A percentile compares a stretch with the other conserved stretches of the same genome.
Conservation (phyloP, 768 basidiomycete species). For the Termitomyces sp. region DNA sequence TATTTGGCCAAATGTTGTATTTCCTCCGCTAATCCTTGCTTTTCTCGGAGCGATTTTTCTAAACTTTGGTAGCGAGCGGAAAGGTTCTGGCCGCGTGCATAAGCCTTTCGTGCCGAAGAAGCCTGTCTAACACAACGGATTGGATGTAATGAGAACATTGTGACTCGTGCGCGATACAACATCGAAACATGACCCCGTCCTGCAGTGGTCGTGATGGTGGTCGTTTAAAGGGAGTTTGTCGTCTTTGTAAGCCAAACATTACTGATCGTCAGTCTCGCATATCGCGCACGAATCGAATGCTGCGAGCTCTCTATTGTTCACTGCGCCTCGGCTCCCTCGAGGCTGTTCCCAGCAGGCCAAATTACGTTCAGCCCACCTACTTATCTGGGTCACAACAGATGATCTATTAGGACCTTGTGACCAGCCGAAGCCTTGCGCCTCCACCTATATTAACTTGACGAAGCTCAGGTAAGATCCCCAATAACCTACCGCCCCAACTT, state of each 20-base stretch:
- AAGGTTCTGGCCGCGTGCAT: conserved; percentile 53
- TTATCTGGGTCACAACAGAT: not conserved
- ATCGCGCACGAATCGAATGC: too few species aligned
- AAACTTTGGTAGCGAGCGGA: conserved; percentile 50
- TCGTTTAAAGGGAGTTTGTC: not conserved
- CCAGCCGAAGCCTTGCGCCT: conserved; percentile 3
- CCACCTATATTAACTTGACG: not conserved
- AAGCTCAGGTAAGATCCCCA: not conserved
- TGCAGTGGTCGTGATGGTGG: conserved; percentile 1
- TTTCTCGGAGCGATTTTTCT: conserved; percentile 46
- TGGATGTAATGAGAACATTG: not conserved
- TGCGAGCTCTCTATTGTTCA: not conserved
- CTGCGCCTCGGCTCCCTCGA: not conserved
- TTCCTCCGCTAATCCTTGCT: conserved; percentile 27
- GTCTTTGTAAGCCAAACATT: conserved; percentile 8
- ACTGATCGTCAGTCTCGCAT: too few species aligned
- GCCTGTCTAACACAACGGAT: conserved; percentile 4
- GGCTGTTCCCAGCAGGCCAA: not conserved
- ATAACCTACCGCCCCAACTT: not conserved
- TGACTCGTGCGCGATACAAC: conserved; percentile 9
- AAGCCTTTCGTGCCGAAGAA: conserved; percentile 15
- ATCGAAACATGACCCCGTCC: conserved; percentile 15
- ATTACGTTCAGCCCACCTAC: not conserved
- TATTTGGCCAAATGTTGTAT: conserved; percentile 18
- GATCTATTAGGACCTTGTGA: conserved; percentile 2